Evolutionary conservation across 225 moss, liverwort and hornwort species (phyloP).

Genomic region (Pseudoscleropodium purum): DNA sequence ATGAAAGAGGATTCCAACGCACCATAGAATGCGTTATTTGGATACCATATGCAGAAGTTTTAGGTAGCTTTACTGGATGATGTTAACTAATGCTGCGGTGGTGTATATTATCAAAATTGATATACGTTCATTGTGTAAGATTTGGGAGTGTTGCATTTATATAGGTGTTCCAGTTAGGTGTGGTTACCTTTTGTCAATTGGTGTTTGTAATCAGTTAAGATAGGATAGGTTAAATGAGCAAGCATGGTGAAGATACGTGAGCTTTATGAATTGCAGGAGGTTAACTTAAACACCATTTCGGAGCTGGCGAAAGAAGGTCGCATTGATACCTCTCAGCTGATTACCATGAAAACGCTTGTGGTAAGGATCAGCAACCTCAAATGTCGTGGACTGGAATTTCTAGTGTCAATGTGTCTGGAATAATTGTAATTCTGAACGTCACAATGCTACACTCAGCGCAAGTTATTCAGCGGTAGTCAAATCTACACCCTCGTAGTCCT

Average conservation of each 20-base stretch:
- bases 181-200: not conserved
- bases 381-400: not conserved
- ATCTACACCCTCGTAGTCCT: not conserved
- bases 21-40: not conserved
- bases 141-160: not conserved
- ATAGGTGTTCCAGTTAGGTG: not conserved
- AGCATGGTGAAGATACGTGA: not conserved
- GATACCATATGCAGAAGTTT: not conserved
- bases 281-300: constrained; percentile 75
- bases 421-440: not conserved
- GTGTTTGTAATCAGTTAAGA: not conserved
- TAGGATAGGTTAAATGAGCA: not conserved
- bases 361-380: constrained; percentile 16
- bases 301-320: constrained; percentile 72
- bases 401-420: not conserved
- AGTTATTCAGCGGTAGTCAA: not conserved
- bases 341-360: constrained; percentile 95
- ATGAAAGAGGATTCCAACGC: not conserved
- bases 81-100: not conserved
- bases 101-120: not conserved
- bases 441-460: not conserved
- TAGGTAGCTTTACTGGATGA: not conserved
- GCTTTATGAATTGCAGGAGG: constrained; percentile 42
- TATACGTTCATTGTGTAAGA: not conserved
- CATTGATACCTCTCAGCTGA: constrained; percentile 86